These are phyloP conservation scores for Lentinula lateritia DNA, from an alignment of 768 basidiomycete species.

Conservation along the genomic window DNA sequence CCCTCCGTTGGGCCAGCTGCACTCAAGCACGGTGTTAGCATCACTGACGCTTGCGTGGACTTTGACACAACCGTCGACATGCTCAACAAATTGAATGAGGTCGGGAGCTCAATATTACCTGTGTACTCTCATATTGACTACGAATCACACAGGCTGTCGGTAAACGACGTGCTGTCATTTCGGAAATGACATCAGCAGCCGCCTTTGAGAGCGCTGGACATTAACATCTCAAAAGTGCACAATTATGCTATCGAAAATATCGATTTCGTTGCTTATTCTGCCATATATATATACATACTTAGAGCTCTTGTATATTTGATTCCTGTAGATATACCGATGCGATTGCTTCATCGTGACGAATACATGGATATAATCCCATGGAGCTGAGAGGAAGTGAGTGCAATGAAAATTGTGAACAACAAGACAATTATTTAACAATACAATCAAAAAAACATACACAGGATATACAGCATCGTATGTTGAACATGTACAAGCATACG, in stretches of 20 bases:
- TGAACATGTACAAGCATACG: background rate
- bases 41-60: slow-evolving; percentile 90
- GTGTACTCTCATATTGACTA: background rate
- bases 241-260: too few species aligned
- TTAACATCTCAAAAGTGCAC: background rate
- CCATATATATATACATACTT: too few species aligned
- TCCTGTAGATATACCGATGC: too few species aligned
- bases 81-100: slow-evolving; percentile 66
- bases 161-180: slow-evolving; percentile 35
- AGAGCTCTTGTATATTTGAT: too few species aligned
- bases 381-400: background rate
- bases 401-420: background rate
- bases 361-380: too few species aligned
- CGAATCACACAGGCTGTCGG: slow-evolving; percentile 29
- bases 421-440: background rate
- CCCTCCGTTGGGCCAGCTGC: slow-evolving; percentile 61
- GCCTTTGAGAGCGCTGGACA: slow-evolving; percentile 8
- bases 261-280: too few species aligned
- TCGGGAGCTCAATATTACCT: slow-evolving; percentile 11
- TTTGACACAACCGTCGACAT: slow-evolving; percentile 76
- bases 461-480: background rate
- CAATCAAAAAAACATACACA: background rate
- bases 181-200: slow-evolving; percentile 29
- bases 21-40: slow-evolving; percentile 78
- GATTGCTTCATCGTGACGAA: too few species aligned